A percentile compares a stretch with the other conserved stretches of the same genome.
phyloP scores from a whole-genome alignment of 148 eudicot genomes.

The Mesembryanthemum crystallinum region DNA sequence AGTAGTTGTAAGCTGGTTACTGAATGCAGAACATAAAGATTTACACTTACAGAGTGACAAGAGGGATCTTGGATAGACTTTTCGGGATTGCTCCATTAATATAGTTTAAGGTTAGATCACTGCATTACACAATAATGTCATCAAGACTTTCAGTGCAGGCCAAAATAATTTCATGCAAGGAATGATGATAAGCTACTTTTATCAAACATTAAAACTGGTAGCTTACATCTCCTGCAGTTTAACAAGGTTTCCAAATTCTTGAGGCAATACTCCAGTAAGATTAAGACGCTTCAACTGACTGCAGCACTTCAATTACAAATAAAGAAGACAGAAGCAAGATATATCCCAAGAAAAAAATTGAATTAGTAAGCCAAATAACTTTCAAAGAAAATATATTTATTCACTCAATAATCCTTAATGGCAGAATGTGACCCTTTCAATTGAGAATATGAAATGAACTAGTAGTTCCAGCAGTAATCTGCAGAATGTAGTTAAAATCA shows the following conservation, averaged over 20 bases:
- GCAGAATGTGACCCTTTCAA: too few relatives aligned
- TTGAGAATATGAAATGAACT: too few relatives aligned
- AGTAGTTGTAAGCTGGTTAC: neutral
- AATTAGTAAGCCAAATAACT: neutral
- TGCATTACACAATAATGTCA: slow-evolving; percentile 26
- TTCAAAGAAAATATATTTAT: neutral
- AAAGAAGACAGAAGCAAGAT: neutral
- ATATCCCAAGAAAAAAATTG: too few relatives aligned
- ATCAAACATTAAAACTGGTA: neutral
- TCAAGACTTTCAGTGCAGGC: neutral
- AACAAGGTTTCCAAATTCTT: slow-evolving; percentile 50
- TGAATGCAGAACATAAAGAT: neutral
- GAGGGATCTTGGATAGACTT: slow-evolving; percentile 43
- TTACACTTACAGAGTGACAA: slow-evolving; percentile 52
- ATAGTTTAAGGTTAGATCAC: slow-evolving; percentile 69
- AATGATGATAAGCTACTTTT: neutral
- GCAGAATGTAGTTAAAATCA: neutral
- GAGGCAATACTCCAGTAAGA: slow-evolving; percentile 62
- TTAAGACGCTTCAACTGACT: slow-evolving; percentile 72
- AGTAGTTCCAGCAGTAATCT: too few relatives aligned
- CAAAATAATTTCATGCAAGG: too few relatives aligned
- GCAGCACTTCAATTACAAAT: slow-evolving; percentile 19
- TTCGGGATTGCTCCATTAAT: slow-evolving; percentile 68
- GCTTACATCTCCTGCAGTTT: slow-evolving; percentile 63
- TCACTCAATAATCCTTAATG: too few relatives aligned